These are phyloP conservation scores for Raffaelea arxii DNA, from an alignment of 2,329 filamentous ascomycete genomes.

Conservation along the genomic window DNA sequence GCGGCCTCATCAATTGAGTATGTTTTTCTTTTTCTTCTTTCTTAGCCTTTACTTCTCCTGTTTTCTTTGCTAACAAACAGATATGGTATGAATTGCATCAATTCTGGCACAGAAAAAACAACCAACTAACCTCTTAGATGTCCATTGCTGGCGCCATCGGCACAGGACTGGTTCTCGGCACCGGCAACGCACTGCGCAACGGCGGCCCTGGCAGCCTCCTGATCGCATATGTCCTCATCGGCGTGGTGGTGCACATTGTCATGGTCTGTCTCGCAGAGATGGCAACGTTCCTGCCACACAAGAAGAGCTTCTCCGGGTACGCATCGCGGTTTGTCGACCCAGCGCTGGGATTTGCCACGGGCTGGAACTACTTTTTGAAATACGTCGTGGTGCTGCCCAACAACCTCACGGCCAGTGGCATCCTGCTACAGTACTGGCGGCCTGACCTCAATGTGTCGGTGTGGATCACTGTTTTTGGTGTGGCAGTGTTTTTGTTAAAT, in stretches of 20 bases:
- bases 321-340: constrained; percentile 52
- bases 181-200: neutral
- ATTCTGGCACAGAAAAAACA: neutral
- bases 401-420: constrained; percentile 27
- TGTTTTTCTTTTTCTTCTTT: no score
- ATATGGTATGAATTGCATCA: neutral
- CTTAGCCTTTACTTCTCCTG: neutral
- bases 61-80: neutral
- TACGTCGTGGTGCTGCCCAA: constrained; percentile 27
- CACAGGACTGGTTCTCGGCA: neutral
- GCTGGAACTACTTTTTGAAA: constrained; percentile 40
- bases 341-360: constrained; percentile 24
- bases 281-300: constrained; percentile 55
- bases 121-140: neutral
- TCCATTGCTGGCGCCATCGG: neutral
- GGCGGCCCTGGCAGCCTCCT: constrained; percentile 12
- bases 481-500: constrained; percentile 57
- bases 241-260: constrained; percentile 45
- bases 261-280: constrained; percentile 62
- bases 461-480: constrained; percentile 66
- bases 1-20: no score
- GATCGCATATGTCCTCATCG: constrained; percentile 9
- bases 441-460: constrained; percentile 53
- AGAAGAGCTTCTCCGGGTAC: constrained; percentile 56
- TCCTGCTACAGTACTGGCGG: constrained; percentile 33